These are phyloP conservation scores for Xylaria sp. DNA, from an alignment of 2,329 filamentous ascomycete genomes.

Conservation along the genomic window DNA sequence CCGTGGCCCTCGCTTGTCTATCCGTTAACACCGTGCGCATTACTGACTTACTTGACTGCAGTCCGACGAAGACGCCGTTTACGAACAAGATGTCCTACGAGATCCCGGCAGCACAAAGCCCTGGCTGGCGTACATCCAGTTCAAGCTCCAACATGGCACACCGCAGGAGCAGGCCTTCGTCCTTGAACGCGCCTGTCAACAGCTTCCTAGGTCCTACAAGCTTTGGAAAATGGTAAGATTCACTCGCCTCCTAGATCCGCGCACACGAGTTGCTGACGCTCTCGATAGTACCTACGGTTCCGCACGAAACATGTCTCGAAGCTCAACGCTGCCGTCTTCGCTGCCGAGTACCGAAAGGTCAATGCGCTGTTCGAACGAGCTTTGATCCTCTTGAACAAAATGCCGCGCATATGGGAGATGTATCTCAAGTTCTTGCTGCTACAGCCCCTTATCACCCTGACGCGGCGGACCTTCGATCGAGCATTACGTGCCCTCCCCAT, in stretches of 20 bases:
- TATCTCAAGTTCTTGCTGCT: conserved; percentile 90
- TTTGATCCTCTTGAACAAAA: conserved; percentile 94
- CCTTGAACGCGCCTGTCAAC: conserved; percentile 89
- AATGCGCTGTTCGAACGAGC: conserved; percentile 95
- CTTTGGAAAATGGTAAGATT: conserved; percentile 86
- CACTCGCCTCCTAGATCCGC: conserved; percentile 12
- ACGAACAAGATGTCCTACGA: conserved; percentile 94
- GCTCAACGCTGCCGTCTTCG: conserved; percentile 83
- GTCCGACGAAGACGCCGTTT: conserved; percentile 89
- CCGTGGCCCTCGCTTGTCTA: neutral
- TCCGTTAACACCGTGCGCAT: neutral
- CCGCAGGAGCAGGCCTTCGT: conserved; percentile 85
- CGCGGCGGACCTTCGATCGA: conserved; percentile 88
- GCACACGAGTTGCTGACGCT: conserved; percentile 33
- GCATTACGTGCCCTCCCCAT: conserved; percentile 90
- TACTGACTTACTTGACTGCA: conserved; percentile 53
- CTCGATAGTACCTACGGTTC: conserved; percentile 79
- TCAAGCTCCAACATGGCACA: conserved; percentile 88
- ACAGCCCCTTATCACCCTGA: conserved; percentile 90
- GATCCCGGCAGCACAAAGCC: conserved; percentile 88
- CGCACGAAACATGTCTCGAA: conserved; percentile 82
- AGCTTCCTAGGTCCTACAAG: conserved; percentile 95
- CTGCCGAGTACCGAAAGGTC: conserved; percentile 87
- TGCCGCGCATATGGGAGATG: conserved; percentile 98
- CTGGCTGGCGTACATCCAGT: conserved; percentile 93